Percentiles rank a stretch among this genome's conserved stretches.
phyloP scores from a whole-genome alignment of 179 eudicot species.

The Carnegiea gigantea region DNA sequence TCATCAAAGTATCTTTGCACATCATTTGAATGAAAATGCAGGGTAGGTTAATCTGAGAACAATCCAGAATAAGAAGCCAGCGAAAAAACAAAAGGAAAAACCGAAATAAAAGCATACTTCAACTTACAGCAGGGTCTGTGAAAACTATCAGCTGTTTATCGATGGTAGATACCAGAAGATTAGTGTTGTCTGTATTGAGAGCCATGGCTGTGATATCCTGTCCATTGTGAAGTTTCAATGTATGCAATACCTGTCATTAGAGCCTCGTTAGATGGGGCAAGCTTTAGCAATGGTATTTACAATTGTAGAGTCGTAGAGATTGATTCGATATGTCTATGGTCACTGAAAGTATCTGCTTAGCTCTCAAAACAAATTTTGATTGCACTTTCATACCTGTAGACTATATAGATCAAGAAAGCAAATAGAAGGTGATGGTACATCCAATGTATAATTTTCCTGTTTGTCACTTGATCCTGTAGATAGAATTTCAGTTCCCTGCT shows the following conservation, averaged over 20 bases:
- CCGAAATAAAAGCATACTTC: background rate
- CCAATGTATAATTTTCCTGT: constrained; percentile 36
- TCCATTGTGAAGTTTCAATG: constrained; percentile 69
- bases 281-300: constrained; percentile 4
- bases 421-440: constrained; percentile 69
- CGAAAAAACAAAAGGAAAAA: background rate
- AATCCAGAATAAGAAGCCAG: constrained; percentile 1
- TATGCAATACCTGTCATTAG: constrained; percentile 66
- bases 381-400: constrained; percentile 50
- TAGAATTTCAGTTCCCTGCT: constrained; percentile 29
- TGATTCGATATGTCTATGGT: background rate
- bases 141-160: constrained; percentile 81
- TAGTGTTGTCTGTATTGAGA: constrained; percentile 79
- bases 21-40: background rate
- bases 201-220: constrained; percentile 83
- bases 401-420: constrained; percentile 79
- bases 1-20: background rate
- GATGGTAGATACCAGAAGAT: constrained; percentile 87
- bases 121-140: constrained; percentile 96
- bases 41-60: constrained; percentile 8
- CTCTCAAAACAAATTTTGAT: background rate
- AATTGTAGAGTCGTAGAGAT: background rate
- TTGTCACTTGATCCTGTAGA: constrained; percentile 35
- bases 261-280: constrained; percentile 21
- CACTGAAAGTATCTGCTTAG: background rate